Evolutionary conservation across 768 basidiomycete genomes (phyloP), one percentile per base, ranked within the genome.

Genomic region (Paxillus ammoniavirescens): DNA sequence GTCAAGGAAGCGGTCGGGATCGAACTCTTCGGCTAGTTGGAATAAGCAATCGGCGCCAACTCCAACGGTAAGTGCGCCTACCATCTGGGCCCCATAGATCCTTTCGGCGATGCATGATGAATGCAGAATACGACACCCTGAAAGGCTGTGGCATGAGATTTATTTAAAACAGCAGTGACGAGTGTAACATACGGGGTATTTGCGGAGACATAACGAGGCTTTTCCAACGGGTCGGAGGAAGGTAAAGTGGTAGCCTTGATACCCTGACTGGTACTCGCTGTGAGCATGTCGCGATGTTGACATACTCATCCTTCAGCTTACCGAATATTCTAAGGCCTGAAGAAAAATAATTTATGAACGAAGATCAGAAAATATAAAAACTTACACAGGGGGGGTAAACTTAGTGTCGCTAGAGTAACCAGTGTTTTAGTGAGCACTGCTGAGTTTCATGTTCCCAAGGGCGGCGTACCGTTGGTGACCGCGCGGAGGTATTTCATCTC

Each of bases 31-130:
- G 4, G 86, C 86, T 86, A 54, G 40, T 18, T 30, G 33, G 21
- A 28, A 17, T 3, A 8, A 48, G n/a, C 18, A 54, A 51, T 52
- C 7, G 28, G 10, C 3, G 21, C 1, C 3, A 14, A 12, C 8
- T 9, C 28, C 3, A 26, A 4, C 6, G 37, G n/a, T n/a, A 45
- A 46, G 38, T 13, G 7, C n/a, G 7, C 50, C 52, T 46, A 83
- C 84, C 84, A 64, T 87, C 86, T 8, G 86, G 84, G 7, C 86
- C 86, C 86, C 86, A 89, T 2, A 85, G 76, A 50, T 84, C 83
- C 45, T 73, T 78, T 46, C 84, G 74, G 37, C 86, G 72, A 36
- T 89, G 86, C 84, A 87, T 86, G 56, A 82, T 58, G 53, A 86
- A 75, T 8, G 85, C 79, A 5, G 83, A 83, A 60, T 84, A 87